Evolutionary conservation across 345 rosid species (phyloP).

Genomic region (Eucalyptus rudis): DNA sequence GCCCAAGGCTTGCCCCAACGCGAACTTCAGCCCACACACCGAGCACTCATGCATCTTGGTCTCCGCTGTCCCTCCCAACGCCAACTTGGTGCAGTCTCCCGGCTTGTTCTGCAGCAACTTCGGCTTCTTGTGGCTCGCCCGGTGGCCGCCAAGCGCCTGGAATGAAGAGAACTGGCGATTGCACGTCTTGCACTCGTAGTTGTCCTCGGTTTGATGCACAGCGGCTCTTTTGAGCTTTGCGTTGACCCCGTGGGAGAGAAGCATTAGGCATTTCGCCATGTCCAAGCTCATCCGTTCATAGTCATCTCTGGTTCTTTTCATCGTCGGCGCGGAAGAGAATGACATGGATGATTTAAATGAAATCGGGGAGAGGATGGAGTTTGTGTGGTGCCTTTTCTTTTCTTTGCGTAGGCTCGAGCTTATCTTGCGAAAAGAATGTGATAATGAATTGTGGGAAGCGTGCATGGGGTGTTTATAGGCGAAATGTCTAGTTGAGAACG

Average conservation of each 20-base stretch:
- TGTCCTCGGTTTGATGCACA: background rate
- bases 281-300: conserved; percentile 1
- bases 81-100: background rate
- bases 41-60: conserved; percentile 8
- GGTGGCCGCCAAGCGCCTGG: conserved; percentile 39
- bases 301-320: conserved; percentile 35
- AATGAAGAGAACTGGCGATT: conserved; percentile 17
- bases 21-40: conserved; percentile 2
- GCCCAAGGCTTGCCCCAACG: conserved; percentile 9
- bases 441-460: background rate
- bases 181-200: conserved; percentile 27
- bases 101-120: background rate
- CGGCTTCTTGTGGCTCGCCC: conserved; percentile 30
- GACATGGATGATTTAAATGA: background rate
- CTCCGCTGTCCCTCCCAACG: background rate
- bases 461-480: background rate
- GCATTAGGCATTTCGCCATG: conserved; percentile 42
- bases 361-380: background rate
- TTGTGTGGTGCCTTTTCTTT: background rate
- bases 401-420: background rate
- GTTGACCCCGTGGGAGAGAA: conserved; percentile 2
- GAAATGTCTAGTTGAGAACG: background rate
- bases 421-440: background rate
- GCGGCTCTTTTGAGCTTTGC: background rate
- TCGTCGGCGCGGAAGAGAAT: background rate